Conservation (phyloP, 2,329 filamentous ascomycete genomes). For the Microdochium nivale region DNA sequence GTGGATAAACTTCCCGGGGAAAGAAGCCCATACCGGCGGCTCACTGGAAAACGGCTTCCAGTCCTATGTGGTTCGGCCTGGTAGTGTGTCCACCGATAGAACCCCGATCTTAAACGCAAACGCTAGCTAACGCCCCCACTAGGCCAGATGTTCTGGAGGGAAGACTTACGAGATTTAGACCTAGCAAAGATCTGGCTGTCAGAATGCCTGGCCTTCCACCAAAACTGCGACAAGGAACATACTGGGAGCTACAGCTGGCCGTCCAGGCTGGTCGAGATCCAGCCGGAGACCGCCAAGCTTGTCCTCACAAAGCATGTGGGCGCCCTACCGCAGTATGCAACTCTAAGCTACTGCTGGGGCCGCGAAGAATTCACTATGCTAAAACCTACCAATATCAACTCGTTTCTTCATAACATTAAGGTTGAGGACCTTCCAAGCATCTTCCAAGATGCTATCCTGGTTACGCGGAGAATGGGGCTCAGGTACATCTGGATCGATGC, state of each 20-base stretch:
- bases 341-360: constrained; percentile 7
- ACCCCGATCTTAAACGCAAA: too few species aligned
- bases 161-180: background rate
- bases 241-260: background rate
- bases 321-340: constrained; percentile 1
- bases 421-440: constrained; percentile 8
- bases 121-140: background rate
- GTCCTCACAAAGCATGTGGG: background rate
- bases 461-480: constrained; percentile 13
- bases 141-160: background rate
- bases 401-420: constrained; percentile 1
- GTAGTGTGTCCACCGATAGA: too few species aligned
- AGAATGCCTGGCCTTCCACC: background rate
- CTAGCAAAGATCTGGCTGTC: background rate
- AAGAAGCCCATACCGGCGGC: too few species aligned
- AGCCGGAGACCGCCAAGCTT: background rate
- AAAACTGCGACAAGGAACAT: background rate
- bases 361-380: constrained; percentile 2
- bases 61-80: background rate
- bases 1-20: background rate
- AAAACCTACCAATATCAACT: constrained; percentile 2
- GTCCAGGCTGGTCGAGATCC: background rate
- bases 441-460: constrained; percentile 16
- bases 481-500: constrained; percentile 22
- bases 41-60: background rate